A percentile compares a stretch with the other conserved stretches of the same genome.
These are phyloP conservation scores for Luzula sylvatica DNA, from an alignment of 176 grass and related monocot species.

Conservation along the genomic window DNA sequence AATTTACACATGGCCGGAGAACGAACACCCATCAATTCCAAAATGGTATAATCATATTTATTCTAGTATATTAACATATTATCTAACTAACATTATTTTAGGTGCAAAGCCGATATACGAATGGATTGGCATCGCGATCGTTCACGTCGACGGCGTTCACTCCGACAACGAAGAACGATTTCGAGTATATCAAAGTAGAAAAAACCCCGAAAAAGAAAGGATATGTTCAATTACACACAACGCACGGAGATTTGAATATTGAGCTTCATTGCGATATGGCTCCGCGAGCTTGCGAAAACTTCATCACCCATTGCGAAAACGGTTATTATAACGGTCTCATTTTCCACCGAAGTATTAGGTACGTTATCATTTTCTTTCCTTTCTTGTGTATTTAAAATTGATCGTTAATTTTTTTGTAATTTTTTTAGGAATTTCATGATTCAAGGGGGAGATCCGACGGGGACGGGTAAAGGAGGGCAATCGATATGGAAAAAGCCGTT, in stretches of 20 bases:
- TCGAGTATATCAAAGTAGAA: slow-evolving; percentile 87
- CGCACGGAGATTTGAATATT: slow-evolving; percentile 88
- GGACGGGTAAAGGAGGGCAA: slow-evolving; percentile 82
- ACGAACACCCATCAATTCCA: slow-evolving; percentile 74
- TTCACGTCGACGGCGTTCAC: slow-evolving; percentile 96
- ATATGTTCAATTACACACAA: slow-evolving; percentile 89
- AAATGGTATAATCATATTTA: slow-evolving; percentile 43
- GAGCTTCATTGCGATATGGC: slow-evolving; percentile 98
- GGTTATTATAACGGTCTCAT: slow-evolving; percentile 82
- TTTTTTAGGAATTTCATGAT: slow-evolving; percentile 91
- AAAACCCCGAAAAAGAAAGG: slow-evolving; percentile 98
- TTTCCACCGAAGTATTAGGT: slow-evolving; percentile 94
- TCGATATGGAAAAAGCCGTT: slow-evolving; percentile 98
- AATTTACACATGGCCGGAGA: slow-evolving; percentile 90
- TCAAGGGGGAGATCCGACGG: slow-evolving; percentile 97
- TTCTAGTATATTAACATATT: slow-evolving; percentile 16
- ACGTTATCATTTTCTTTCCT: slow-evolving; percentile 4
- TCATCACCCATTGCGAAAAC: slow-evolving; percentile 95
- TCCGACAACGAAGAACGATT: slow-evolving; percentile 84
- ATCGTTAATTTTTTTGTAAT: not conserved
- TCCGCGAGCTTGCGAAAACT: slow-evolving; percentile 87
- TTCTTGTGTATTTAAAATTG: slow-evolving; percentile 10
- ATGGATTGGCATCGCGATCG: slow-evolving; percentile 81
- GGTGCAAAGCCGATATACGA: slow-evolving; percentile 90
- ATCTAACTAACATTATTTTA: slow-evolving; percentile 37